phyloP scores from a whole-genome alignment of 1,139 yeast genomes.

The Saccharomyces hybrid region DNA sequence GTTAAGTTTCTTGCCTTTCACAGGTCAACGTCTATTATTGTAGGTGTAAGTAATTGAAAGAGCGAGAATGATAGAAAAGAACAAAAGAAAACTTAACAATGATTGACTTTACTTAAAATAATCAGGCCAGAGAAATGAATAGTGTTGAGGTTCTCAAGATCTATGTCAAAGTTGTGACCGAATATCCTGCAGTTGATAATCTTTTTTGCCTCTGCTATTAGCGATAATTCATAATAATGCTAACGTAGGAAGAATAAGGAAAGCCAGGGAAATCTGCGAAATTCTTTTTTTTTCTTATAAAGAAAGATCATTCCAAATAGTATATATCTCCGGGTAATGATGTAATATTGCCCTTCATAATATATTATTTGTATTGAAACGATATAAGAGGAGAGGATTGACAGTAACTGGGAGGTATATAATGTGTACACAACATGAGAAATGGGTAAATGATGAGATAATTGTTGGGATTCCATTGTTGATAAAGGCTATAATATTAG shows the following conservation, averaged over 20 bases:
- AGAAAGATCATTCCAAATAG: neutral
- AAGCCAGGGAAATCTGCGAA: slow-evolving; percentile 1
- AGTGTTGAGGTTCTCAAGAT: neutral
- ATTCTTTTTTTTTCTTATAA: neutral
- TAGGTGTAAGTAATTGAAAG: neutral
- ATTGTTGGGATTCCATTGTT: too few relatives aligned
- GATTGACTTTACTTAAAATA: neutral
- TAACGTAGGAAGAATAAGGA: neutral
- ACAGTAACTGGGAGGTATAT: neutral
- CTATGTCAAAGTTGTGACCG: neutral
- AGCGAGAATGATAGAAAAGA: neutral
- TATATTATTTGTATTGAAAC: too few relatives aligned
- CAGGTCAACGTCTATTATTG: neutral
- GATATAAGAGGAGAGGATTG: neutral
- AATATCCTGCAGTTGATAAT: neutral
- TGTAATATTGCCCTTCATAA: too few relatives aligned
- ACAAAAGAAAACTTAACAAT: neutral
- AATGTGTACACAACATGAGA: too few relatives aligned
- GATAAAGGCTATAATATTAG: too few relatives aligned
- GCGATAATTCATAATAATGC: neutral
- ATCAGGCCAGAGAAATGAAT: neutral
- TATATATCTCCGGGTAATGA: neutral
- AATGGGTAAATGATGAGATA: too few relatives aligned
- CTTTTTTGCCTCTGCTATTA: neutral
- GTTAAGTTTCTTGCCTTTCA: neutral